Conservation (phyloP, 73 alveolate genomes). For the Breviolum minutum region DNA sequence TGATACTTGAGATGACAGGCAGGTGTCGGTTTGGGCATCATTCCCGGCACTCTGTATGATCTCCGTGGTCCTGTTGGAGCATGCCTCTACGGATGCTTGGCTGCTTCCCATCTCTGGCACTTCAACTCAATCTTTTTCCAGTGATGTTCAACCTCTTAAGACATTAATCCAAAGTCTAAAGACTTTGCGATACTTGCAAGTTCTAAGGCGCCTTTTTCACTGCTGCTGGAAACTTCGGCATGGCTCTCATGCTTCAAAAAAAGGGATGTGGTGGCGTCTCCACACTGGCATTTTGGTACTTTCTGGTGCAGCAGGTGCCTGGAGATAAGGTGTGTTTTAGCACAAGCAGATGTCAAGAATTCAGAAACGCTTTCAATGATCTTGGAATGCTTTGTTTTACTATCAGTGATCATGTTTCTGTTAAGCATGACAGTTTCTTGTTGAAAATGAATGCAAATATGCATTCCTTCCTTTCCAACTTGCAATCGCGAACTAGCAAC, state of each 20-base stretch:
- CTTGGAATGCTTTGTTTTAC: too few relatives aligned
- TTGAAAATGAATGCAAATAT: too few relatives aligned
- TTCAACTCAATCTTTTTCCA: not conserved
- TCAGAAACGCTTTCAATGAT: not conserved
- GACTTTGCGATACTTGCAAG: too few relatives aligned
- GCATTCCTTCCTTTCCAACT: not conserved
- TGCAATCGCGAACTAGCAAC: not conserved
- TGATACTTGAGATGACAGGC: not conserved
- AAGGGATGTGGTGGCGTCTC: constrained; percentile 81
- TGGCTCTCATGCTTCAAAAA: constrained; percentile 56
- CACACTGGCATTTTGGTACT: constrained; percentile 79
- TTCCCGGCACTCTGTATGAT: constrained; percentile 79
- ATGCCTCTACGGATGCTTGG: constrained; percentile 61
- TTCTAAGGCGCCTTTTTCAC: constrained; percentile 49
- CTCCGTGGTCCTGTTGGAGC: constrained; percentile 79
- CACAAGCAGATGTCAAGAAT: not conserved
- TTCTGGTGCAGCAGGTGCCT: constrained; percentile 81
- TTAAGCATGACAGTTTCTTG: too few relatives aligned
- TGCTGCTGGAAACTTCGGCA: constrained; percentile 62
- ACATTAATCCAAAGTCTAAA: too few relatives aligned
- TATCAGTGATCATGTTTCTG: too few relatives aligned
- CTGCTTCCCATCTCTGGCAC: not conserved
- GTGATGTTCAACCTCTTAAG: too few relatives aligned
- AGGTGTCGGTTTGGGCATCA: constrained; percentile 91
- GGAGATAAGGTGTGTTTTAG: not conserved